Base-by-base conservation (phyloP, 306 rosid species). In the Castanea sativa region DNA sequence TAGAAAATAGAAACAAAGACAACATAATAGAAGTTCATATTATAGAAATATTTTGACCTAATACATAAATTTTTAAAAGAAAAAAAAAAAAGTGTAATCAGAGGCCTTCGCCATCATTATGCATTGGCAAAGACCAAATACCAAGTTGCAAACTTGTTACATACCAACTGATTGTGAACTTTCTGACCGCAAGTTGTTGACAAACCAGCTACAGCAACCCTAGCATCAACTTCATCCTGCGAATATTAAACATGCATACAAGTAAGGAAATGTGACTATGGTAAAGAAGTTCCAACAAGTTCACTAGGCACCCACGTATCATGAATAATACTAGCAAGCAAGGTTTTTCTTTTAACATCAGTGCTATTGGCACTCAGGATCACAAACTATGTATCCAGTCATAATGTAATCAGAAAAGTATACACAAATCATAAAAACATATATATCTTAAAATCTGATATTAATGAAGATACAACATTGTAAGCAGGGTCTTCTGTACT, bases 131-230 rank as follows among this genome's bases (percentile, higher is more conserved):
- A 79, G 27, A 45, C 72, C 70, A 41, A 21, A 11, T 52, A 82
- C 65, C n/a, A 27, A 18, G 41, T 79, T 45, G 43, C 27, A 70
- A 52, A 29, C 57, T 74, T 49, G 49, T 13, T 1, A 51, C 80
- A 23, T 89, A 96, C 99, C 98, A 96, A 81, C 73, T 96, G 99
- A 79, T 96, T 96, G 88, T 96, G 98, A 85, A 96, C 89, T 85
- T 96, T 96, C 84, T 96, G 99, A 89, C 98, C 93, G 69, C 99
- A 96, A 73, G 97, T 93, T 81, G 96, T 90, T 78, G 98, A 92
- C 76, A 91, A 86, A 81, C 94, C 99, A 77, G 99, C 97, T 68
- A 93, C 88, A 63, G 90, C 63, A 80, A 96, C 57, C 86, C 79
- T 88, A 61, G 98, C 96, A 35, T 91, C 97, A 75, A 96, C 93